Conservation (phyloP, 2,329 filamentous ascomycete species). For the Leptographium wingfieldii region DNA sequence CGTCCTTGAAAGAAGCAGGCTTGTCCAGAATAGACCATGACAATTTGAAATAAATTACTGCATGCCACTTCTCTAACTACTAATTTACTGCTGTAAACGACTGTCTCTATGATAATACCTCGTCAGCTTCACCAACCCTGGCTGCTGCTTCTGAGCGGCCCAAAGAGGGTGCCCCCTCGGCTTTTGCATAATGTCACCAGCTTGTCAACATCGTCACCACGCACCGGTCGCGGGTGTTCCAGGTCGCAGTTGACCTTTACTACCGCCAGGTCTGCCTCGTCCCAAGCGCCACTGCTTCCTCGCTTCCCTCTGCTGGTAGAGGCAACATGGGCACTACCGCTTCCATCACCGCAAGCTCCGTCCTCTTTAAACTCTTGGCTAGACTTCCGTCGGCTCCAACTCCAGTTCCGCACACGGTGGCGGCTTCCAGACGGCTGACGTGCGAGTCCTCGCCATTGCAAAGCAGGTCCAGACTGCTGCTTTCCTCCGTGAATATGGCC, state of each 20-base stretch:
- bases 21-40: not conserved
- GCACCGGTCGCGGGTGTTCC: slow-evolving; percentile 17
- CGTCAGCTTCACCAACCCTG: not conserved
- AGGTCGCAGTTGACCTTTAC: slow-evolving; percentile 15
- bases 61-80: not conserved
- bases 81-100: not conserved
- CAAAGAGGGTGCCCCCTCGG: not conserved
- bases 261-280: slow-evolving; percentile 9
- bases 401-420: slow-evolving; percentile 6
- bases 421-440: not conserved
- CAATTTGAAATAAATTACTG: not conserved
- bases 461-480: not conserved
- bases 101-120: not conserved
- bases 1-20: not conserved
- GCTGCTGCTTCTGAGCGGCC: not conserved
- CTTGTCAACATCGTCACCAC: slow-evolving; percentile 15
- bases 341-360: not conserved
- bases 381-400: slow-evolving; percentile 3
- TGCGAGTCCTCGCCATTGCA: not conserved
- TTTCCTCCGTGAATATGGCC: not conserved
- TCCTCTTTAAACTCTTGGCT: not conserved
- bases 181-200: slow-evolving; percentile 13
- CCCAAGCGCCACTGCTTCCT: not conserved
- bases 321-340: not conserved
- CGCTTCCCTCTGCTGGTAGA: not conserved